Evolutionary conservation across 2,329 filamentous ascomycete species (phyloP).

Genomic region (Monilinia laxa): DNA sequence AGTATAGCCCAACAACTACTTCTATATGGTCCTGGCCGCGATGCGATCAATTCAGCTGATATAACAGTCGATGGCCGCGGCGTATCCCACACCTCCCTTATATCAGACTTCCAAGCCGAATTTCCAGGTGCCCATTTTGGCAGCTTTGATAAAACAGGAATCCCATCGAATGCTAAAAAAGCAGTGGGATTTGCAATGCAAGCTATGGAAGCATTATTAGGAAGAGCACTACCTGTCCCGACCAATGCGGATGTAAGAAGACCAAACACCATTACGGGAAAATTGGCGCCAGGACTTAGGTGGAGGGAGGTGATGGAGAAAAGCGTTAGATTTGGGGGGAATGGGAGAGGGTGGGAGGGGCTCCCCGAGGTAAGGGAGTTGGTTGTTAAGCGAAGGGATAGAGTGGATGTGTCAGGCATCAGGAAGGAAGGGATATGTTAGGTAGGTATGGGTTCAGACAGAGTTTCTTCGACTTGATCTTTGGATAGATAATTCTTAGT

Average conservation of each 20-base stretch:
- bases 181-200: conserved; percentile 42
- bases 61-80: conserved; percentile 39
- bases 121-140: conserved; percentile 37
- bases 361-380: conserved; percentile 40
- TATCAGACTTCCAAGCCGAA: conserved; percentile 37
- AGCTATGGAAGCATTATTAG: conserved; percentile 41
- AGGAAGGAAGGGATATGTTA: background rate
- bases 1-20: conserved; percentile 40
- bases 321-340: conserved; percentile 39
- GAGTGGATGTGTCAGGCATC: background rate
- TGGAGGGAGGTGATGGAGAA: conserved; percentile 41
- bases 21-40: conserved; percentile 36
- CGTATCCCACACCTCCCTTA: conserved; percentile 37
- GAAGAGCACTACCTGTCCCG: conserved; percentile 38
- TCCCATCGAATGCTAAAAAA: conserved; percentile 41
- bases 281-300: conserved; percentile 38
- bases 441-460: background rate
- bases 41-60: conserved; percentile 38
- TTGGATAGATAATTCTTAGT: background rate
- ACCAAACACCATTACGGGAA: conserved; percentile 41
- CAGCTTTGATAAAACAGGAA: conserved; percentile 39
- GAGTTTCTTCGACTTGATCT: background rate
- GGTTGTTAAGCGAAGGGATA: conserved; percentile 35
- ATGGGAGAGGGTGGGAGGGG: conserved; percentile 40
- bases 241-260: conserved; percentile 39